Base-by-base conservation (phyloP, 179 eudicot species). In the Patellifolia procumbens region DNA sequence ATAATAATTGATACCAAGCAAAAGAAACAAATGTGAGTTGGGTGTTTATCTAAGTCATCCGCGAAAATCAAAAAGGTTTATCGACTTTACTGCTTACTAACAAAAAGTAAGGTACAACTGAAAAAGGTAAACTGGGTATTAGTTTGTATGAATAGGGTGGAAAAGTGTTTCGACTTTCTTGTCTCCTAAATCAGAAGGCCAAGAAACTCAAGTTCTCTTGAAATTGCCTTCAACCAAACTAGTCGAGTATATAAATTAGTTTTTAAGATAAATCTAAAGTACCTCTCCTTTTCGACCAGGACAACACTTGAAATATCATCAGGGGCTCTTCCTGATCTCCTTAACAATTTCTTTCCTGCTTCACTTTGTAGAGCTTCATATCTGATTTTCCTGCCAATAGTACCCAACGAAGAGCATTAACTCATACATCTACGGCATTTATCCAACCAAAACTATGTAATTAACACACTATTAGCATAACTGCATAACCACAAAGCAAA, bases 301-400 rank as follows among this genome's bases (percentile, higher is more conserved):
- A 96, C 99, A 49, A 96, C 99, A 83, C 99, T 96, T 29, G 99
- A 96, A 81, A 96, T 93, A 69, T 96, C 99, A 82, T 96, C 97
- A 75, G 99, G 96, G 74, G 92, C 91, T 82, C 99, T 90, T 76
- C 96, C 94, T 26, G 92, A 89, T 82, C 97, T 89, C 84, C 80
- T 84, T 22, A 96, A 79, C 46, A 96, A 78, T 52, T 84, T 87
- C 87, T 72, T 96, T 52, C 99, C 99, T 26, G 92, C 85, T 77
- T 91, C 98, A 79, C 99, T 96, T 78, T 96, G 99, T 29, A 96
- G 89, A 75, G 99, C 91, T 85, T 93, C 98, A 78, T 82, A 96
- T 80, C 99, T 89, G 24, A 96, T 96, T 60, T 35, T 87, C 81
- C 98, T 95, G 90, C 62, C 62, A 80, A 55, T n/a, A 26, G 37